Conservation (phyloP, 176 grass and related monocot genomes). For the Aechmea fasciata region DNA sequence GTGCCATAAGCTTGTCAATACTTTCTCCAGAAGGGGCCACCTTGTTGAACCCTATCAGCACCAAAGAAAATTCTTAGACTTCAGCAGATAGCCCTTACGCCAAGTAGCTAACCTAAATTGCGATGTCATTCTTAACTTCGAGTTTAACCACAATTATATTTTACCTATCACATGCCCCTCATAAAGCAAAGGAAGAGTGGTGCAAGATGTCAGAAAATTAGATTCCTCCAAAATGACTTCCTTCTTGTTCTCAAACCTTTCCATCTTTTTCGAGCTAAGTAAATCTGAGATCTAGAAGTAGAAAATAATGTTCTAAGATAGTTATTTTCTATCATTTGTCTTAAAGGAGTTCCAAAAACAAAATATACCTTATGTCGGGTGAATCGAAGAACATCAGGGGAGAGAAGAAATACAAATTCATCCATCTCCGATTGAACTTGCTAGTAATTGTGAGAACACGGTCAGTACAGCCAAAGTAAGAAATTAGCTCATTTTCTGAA, state of each 20-base stretch:
- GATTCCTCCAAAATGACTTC: slow-evolving; percentile 33
- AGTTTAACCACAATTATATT: background rate
- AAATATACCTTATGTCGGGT: slow-evolving; percentile 50
- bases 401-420: slow-evolving; percentile 58
- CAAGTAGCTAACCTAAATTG: slow-evolving; percentile 1
- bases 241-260: slow-evolving; percentile 27
- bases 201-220: slow-evolving; percentile 35
- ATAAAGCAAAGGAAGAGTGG: slow-evolving; percentile 55
- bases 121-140: slow-evolving; percentile 1
- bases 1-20: slow-evolving; percentile 49
- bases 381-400: slow-evolving; percentile 65
- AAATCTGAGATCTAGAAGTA: slow-evolving; percentile 50
- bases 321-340: slow-evolving; percentile 8
- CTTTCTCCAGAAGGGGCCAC: slow-evolving; percentile 35
- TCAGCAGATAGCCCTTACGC: background rate
- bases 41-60: slow-evolving; percentile 53
- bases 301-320: slow-evolving; percentile 12
- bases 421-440: slow-evolving; percentile 47
- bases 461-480: too few relatives aligned
- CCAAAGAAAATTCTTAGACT: slow-evolving; percentile 3
- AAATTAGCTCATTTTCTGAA: background rate
- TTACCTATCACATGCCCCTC: slow-evolving; percentile 71
- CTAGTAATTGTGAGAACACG: slow-evolving; percentile 24
- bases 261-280: slow-evolving; percentile 28
- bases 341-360: slow-evolving; percentile 16